Conservation (phyloP, 208 protist species). For the Trichomonas gallinae region DNA sequence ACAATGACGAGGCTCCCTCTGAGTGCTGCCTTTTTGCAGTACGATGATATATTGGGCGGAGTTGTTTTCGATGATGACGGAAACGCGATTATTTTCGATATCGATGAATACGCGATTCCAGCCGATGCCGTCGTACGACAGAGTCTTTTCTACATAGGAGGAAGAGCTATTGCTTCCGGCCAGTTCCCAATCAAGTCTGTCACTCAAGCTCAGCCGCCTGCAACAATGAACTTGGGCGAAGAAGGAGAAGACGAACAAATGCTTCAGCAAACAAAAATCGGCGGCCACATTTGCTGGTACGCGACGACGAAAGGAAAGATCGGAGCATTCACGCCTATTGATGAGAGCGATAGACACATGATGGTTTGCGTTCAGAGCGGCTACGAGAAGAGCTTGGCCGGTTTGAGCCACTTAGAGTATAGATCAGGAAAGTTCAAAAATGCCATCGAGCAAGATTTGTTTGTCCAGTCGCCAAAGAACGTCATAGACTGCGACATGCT, state of each 20-base stretch:
- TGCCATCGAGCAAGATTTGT: background rate
- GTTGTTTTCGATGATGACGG: background rate
- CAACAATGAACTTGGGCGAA: background rate
- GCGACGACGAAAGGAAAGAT: background rate
- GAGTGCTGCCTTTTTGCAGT: background rate
- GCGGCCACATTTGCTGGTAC: background rate
- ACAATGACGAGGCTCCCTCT: background rate
- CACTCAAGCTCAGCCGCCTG: background rate
- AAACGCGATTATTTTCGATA: background rate
- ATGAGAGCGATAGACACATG: background rate
- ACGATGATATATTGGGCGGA: background rate
- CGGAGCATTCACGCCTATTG: background rate
- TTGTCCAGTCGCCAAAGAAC: background rate
- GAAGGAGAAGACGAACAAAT: background rate
- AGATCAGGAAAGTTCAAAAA: background rate
- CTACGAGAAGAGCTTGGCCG: background rate
- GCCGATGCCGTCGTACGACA: background rate
- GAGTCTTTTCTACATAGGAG: background rate
- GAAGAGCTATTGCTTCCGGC: background rate
- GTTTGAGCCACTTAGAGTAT: background rate
- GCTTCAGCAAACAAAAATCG: background rate
- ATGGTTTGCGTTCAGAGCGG: background rate
- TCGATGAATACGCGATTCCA: slow-evolving; percentile 9
- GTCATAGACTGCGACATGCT: background rate
- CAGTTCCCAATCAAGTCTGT: background rate